These are phyloP conservation scores for Penicillium glabrum DNA, from an alignment of 2,329 filamentous ascomycete species.

Conservation along the genomic window DNA sequence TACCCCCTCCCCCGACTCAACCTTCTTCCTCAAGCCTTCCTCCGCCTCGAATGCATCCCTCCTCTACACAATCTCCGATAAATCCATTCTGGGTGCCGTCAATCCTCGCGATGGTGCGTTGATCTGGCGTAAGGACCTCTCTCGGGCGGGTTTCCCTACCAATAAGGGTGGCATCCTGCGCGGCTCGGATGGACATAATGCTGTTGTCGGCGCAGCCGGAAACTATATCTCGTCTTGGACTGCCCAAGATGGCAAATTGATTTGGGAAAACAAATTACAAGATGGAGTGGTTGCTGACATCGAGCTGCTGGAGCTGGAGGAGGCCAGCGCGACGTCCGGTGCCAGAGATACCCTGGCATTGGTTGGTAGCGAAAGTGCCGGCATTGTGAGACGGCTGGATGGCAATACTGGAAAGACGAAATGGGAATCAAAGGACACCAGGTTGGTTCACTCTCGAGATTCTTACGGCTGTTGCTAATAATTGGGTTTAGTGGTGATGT, in stretches of 20 bases:
- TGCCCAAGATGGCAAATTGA: conserved; percentile 73
- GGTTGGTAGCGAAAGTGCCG: conserved; percentile 53
- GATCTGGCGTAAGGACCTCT: conserved; percentile 80
- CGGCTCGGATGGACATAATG: conserved; percentile 75
- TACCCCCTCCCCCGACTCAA: conserved; percentile 75
- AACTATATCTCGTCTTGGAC: conserved; percentile 76
- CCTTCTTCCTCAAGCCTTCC: conserved; percentile 90
- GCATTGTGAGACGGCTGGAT: conserved; percentile 68
- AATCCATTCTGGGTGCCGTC: conserved; percentile 79
- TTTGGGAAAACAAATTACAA: conserved; percentile 68
- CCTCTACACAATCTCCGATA: conserved; percentile 85
- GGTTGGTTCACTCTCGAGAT: conserved; percentile 35
- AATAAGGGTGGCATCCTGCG: conserved; percentile 53
- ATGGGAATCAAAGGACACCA: conserved; percentile 73
- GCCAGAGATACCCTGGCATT: conserved; percentile 67
- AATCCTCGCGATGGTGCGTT: conserved; percentile 82
- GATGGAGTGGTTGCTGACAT: conserved; percentile 51
- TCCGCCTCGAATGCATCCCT: conserved; percentile 80
- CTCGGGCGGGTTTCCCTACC: conserved; percentile 40
- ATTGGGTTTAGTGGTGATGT: conserved; percentile 57
- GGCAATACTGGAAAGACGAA: conserved; percentile 69
- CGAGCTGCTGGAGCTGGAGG: conserved; percentile 73
- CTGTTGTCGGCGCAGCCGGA: conserved; percentile 72
- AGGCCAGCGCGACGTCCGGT: conserved; percentile 48
- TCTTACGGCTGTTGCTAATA: conserved; percentile 7